Evolutionary conservation across 345 rosid genomes (phyloP).

Genomic region (Bruguiera gymnorhiza): DNA sequence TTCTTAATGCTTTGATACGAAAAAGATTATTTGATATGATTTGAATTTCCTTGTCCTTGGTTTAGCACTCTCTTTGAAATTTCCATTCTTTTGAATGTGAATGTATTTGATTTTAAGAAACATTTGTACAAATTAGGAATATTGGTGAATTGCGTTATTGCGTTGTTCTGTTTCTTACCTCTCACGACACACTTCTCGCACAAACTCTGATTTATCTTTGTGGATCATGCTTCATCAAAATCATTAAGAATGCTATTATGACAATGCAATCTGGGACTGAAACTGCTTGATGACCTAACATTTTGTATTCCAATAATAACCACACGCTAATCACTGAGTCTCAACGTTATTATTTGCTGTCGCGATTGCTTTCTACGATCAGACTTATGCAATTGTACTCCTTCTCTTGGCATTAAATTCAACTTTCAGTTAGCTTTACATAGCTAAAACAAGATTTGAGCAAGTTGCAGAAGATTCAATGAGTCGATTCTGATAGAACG

Average conservation of each 20-base stretch:
- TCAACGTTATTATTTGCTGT: too few species aligned
- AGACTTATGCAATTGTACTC: too few species aligned
- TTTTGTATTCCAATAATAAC: too few species aligned
- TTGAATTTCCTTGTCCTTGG: conserved; percentile 21
- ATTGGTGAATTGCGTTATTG: conserved; percentile 30
- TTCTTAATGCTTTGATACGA: conserved; percentile 27
- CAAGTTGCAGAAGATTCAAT: too few species aligned
- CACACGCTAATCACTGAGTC: too few species aligned
- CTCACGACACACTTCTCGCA: neutral
- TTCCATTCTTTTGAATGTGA: conserved; percentile 53
- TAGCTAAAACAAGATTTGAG: too few species aligned
- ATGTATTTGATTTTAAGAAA: conserved; percentile 28
- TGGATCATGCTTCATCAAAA: neutral
- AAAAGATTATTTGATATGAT: conserved; percentile 26
- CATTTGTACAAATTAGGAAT: conserved; percentile 55
- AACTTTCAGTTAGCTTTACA: too few species aligned
- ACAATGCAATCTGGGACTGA: too few species aligned
- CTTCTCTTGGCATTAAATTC: too few species aligned
- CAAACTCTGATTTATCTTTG: neutral
- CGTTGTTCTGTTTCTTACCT: conserved; percentile 11
- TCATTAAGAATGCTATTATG: neutral
- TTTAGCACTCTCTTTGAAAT: conserved; percentile 22
- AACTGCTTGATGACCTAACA: too few species aligned
- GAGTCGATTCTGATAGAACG: neutral
- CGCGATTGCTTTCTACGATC: too few species aligned